phyloP scores from a whole-genome alignment of 345 rosid genomes.

The Ailanthus altissimus region DNA sequence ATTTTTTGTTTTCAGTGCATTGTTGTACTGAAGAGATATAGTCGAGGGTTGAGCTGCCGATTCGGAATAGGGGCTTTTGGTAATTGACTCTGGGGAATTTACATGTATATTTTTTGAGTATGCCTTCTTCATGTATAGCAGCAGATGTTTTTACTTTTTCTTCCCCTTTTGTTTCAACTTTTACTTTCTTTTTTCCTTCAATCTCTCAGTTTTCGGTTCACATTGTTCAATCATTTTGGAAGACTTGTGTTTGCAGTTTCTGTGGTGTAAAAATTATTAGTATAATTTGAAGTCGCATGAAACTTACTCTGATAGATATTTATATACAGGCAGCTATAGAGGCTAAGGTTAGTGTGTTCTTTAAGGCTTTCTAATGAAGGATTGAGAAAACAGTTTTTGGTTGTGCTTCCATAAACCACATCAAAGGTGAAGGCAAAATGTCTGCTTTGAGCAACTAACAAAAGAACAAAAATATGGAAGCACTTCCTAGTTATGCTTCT shows the following conservation, averaged over 20 bases:
- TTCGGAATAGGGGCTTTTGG: constrained; percentile 31
- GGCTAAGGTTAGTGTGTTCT: background rate
- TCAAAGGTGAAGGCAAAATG: background rate
- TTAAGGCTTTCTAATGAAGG: background rate
- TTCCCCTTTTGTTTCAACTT: background rate
- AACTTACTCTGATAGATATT: background rate
- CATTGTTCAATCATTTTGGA: background rate
- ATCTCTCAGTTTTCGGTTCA: constrained; percentile 6
- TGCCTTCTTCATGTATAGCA: constrained; percentile 42
- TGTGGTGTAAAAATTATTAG: background rate
- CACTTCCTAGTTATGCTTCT: too few relatives aligned
- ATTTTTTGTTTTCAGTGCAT: constrained; percentile 55
- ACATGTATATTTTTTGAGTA: constrained; percentile 42
- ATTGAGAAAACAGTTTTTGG: background rate
- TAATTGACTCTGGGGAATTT: constrained; percentile 28
- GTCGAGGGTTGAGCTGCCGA: constrained; percentile 24
- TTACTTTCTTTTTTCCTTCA: background rate
- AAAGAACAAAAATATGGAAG: too few relatives aligned
- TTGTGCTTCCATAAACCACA: background rate
- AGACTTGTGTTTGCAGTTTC: background rate
- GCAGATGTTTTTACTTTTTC: constrained; percentile 19
- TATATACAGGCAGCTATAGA: background rate
- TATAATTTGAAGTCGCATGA: background rate
- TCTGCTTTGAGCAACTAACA: background rate
- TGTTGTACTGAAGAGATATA: constrained; percentile 44